Base-by-base conservation (phyloP, 23 red algal genomes). In the Gracilariopsis chorda region DNA sequence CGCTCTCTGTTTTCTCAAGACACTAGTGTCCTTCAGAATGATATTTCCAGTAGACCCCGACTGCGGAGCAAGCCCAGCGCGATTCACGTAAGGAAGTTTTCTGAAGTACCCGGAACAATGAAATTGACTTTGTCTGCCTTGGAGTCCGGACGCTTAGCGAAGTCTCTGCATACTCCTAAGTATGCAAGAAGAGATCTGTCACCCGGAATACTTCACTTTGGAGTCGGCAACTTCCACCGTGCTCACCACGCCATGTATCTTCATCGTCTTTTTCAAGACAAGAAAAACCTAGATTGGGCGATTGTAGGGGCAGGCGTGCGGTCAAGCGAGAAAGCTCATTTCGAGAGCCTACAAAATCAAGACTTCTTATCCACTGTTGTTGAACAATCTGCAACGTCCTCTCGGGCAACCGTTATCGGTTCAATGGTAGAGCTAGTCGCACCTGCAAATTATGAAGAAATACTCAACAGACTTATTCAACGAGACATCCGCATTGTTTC, bases 211-310 rank as follows among this genome's bases (percentile, higher is more conserved):
- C 80, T 90, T 24, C 86, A 90, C 86, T 46, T 90, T 11, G 86
- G 86, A 29, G 43, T 78, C 20, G 86, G 86, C 35, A 90, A 90
- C 71, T 90, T 90, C 58, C 69, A 77, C 48, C 86, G 86, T 51
- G 86, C 86, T 25, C 86, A 90, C 51, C 73, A 77, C 42, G 86
- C 41, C 41, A 45, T 44, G 44, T 90, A 77, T 59, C 64, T 78
- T 39, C 65, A 90, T 51, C 47, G 52, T 20, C 86, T 90, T 48
- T 80, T 80, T 59, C 47, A 53, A 20, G 36, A 33, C n/a, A 17
- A 47, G 17, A 51, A 10, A 17, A 14, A 65, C 49, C 21, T 53
- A 3, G 48, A 63, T 37, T 69, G 83, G 44, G 64, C 48, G 1
- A 76, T 90, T 10, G 37, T 77, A 35, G 86, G 56, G n/a, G 48